These are phyloP conservation scores for Galium porrigens DNA, from an alignment of 305 asterid genomes.

Conservation along the genomic window DNA sequence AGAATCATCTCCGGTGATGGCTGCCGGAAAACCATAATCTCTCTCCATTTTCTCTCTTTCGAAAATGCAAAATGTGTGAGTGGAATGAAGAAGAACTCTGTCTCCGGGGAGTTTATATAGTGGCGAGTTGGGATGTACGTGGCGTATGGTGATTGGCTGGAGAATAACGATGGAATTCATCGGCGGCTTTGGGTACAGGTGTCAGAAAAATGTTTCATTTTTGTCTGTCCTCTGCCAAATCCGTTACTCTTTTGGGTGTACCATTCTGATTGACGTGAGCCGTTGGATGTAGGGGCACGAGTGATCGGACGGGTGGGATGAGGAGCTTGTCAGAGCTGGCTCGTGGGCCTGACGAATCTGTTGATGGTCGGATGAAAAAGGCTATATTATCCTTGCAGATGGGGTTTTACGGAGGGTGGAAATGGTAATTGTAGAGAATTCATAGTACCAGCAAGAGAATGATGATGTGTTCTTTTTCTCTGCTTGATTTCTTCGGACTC, in stretches of 20 bases:
- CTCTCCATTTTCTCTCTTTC: slow-evolving; percentile 14
- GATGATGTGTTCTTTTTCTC: not conserved
- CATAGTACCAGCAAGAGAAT: not conserved
- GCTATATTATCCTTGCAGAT: not conserved
- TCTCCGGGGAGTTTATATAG: not conserved
- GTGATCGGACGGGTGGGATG: slow-evolving; percentile 18
- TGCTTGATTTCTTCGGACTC: not conserved
- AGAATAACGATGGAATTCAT: not conserved
- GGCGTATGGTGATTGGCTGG: not conserved
- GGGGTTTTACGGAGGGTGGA: not conserved
- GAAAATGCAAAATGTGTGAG: not conserved
- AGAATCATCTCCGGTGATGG: not conserved
- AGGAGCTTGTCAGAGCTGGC: slow-evolving; percentile 1
- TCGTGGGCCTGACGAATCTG: slow-evolving; percentile 22
- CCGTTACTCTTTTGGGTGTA: slow-evolving; percentile 3
- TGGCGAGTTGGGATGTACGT: not conserved
- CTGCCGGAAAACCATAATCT: not conserved
- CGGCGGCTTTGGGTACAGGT: slow-evolving; percentile 15
- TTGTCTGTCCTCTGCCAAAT: not conserved
- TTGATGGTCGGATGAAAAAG: not conserved
- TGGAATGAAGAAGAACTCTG: not conserved
- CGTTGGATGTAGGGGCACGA: slow-evolving; percentile 17
- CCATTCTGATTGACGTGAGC: not conserved
- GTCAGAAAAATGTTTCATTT: slow-evolving; percentile 1
- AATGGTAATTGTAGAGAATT: not conserved